Evolutionary conservation across 1,284 basidiomycete species (phyloP), one percentile per base, ranked within the genome.

Genomic region (Fomitopsis schrenkii): DNA sequence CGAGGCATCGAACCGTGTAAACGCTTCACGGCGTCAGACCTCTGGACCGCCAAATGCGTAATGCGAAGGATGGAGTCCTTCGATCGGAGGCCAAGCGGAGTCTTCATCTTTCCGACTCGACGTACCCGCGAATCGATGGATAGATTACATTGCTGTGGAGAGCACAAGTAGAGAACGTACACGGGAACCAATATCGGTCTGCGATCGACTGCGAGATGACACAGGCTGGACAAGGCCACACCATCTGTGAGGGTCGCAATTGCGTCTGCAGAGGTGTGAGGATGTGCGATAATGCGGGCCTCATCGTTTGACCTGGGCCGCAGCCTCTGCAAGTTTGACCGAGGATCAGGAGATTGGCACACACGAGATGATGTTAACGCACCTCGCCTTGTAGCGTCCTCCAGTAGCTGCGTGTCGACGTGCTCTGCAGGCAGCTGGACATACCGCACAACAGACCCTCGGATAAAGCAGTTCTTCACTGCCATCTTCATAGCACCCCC

Each of bases 381-480:
- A 95, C 94, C 97, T 88, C 96, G 84, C 73, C 97, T 83, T 55
- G 97, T 99, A 30, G 97, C 97, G 75, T 99, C 97, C 78, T 99
- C 97, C 58, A 99, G 75, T 57, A 99, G 76, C 68, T 97, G 95
- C 5, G 95, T 98, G 76, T 99, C 97, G 64, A 99, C 95, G 64
- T 93, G 92, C 62, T 94, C 89, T 22, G 94, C 87, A 3, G 95
- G 94, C 61, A 99, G 83, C 73, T 97, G 93, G 10, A 99, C 97
- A 73, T 98, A 99, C 67, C 97, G 89, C 42, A 99, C 96, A 14
- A 99, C 97, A 2, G 95, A 98, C 62, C 97, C 97, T 60, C 97
- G 91, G 70, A 99, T 99, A 75, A 99, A 99, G 72, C 95, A 97
- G 74, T 98, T 99, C 79, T 97, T 97, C 54, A 99, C 96, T 0